Evolutionary conservation across 2,329 filamentous ascomycete species (phyloP).

Genomic region (Bipolaris cookei): DNA sequence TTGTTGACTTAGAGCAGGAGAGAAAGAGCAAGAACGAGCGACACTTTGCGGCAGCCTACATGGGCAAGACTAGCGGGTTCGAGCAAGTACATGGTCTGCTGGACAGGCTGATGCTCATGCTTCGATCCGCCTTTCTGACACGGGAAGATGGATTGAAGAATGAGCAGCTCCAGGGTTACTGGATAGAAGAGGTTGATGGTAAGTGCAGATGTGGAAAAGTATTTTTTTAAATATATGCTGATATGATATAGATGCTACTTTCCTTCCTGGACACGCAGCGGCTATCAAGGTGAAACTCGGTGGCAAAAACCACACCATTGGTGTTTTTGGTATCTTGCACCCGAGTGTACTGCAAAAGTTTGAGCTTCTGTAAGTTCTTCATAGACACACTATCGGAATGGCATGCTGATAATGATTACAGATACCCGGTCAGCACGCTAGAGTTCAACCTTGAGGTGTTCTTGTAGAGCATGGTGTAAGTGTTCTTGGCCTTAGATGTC

Average conservation of each 20-base stretch:
- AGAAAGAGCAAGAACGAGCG: constrained; percentile 88
- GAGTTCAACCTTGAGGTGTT: constrained; percentile 96
- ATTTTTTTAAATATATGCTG: constrained; percentile 4
- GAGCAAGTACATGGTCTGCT: constrained; percentile 94
- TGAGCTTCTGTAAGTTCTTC: constrained; percentile 72
- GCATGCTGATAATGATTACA: constrained; percentile 44
- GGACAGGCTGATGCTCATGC: constrained; percentile 90
- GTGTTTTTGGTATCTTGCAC: constrained; percentile 92
- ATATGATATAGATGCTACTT: constrained; percentile 70
- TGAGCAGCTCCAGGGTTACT: constrained; percentile 75
- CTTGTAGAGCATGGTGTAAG: constrained; percentile 59
- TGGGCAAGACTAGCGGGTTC: constrained; percentile 92
- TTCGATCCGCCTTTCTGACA: constrained; percentile 80
- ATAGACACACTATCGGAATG: neutral
- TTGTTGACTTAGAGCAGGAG: constrained; percentile 83
- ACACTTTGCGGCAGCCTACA: constrained; percentile 95
- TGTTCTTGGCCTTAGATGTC: neutral
- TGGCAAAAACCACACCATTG: constrained; percentile 78
- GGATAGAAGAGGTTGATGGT: constrained; percentile 90
- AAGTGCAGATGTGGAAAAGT: constrained; percentile 31
- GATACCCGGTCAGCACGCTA: constrained; percentile 89
- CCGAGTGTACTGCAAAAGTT: constrained; percentile 93
- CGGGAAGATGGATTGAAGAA: constrained; percentile 68
- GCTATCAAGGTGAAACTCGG: constrained; percentile 77
- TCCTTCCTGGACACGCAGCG: constrained; percentile 88